Conservation (phyloP, 2,329 filamentous ascomycete genomes). For the Orbilia javanica region DNA sequence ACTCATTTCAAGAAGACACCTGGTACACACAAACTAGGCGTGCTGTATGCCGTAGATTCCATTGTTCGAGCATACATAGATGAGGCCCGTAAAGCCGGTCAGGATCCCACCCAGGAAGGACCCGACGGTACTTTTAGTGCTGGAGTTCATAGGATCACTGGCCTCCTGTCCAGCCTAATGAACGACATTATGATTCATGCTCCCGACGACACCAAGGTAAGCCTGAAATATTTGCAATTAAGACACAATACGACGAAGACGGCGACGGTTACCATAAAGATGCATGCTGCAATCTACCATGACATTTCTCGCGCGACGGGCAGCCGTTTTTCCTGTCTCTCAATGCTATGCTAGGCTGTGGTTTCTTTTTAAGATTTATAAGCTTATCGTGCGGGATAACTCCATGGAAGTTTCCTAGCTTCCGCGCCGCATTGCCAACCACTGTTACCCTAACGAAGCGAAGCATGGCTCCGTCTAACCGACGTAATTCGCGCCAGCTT, state of each 20-base stretch:
- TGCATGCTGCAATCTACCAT: conserved; percentile 63
- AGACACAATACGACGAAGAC: too few relatives aligned
- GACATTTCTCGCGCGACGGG: conserved; percentile 59
- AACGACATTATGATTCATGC: conserved; percentile 91
- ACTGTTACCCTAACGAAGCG: conserved; percentile 4
- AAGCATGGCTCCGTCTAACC: conserved; percentile 10
- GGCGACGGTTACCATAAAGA: conserved; percentile 63
- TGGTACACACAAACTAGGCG: conserved; percentile 95
- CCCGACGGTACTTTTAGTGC: conserved; percentile 93
- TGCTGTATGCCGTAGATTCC: conserved; percentile 99
- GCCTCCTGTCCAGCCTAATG: conserved; percentile 92
- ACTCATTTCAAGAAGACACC: conserved; percentile 97
- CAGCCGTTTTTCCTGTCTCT: conserved; percentile 16
- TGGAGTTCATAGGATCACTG: conserved; percentile 95
- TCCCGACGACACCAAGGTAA: conserved; percentile 94
- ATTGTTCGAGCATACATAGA: conserved; percentile 99
- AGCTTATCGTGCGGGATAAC: conserved; percentile 38
- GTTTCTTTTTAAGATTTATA: conserved; percentile 34
- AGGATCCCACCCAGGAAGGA: conserved; percentile 82
- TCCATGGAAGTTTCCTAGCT: conserved; percentile 48
- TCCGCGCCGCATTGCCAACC: conserved; percentile 51
- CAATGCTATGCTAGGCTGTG: conserved; percentile 21
- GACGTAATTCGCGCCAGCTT: conserved; percentile 24
- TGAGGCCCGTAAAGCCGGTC: conserved; percentile 86
- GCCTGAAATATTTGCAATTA: conserved; percentile 67